Conservation (phyloP, 2,329 filamentous ascomycete genomes). For the Zymoseptoria crescenta region DNA sequence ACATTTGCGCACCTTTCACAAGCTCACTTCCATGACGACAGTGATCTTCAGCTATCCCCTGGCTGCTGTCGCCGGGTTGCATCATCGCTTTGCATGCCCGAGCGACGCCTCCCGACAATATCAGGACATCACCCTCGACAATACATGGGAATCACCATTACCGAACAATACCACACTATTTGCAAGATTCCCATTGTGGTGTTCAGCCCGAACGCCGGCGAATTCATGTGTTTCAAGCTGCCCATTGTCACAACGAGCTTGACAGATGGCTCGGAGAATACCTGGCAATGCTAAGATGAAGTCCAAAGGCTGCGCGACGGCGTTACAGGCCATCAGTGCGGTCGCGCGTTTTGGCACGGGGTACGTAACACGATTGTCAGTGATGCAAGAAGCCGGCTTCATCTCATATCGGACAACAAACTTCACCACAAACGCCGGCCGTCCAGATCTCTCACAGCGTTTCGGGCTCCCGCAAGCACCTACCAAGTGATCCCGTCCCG, state of each 20-base stretch:
- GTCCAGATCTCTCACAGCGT: neutral
- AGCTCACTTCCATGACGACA: neutral
- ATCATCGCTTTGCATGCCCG: neutral
- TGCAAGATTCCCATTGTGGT: neutral
- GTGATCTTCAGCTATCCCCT: neutral
- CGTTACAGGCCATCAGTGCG: neutral
- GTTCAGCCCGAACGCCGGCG: too few relatives aligned
- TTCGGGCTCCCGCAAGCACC: neutral
- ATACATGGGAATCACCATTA: neutral
- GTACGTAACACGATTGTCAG: neutral
- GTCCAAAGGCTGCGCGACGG: neutral
- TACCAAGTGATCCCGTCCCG: neutral
- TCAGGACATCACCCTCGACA: neutral
- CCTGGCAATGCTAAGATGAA: neutral
- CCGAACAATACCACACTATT: neutral
- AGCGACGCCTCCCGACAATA: neutral
- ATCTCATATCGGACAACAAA: neutral
- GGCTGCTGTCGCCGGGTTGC: neutral
- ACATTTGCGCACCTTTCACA: neutral
- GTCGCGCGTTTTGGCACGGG: neutral
- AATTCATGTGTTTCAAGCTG: neutral
- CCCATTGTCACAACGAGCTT: neutral
- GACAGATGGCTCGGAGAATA: neutral
- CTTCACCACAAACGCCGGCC: neutral
- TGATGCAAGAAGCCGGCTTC: neutral